Base-by-base conservation (phyloP, 305 asterid species). In the Rubia tinctorum region DNA sequence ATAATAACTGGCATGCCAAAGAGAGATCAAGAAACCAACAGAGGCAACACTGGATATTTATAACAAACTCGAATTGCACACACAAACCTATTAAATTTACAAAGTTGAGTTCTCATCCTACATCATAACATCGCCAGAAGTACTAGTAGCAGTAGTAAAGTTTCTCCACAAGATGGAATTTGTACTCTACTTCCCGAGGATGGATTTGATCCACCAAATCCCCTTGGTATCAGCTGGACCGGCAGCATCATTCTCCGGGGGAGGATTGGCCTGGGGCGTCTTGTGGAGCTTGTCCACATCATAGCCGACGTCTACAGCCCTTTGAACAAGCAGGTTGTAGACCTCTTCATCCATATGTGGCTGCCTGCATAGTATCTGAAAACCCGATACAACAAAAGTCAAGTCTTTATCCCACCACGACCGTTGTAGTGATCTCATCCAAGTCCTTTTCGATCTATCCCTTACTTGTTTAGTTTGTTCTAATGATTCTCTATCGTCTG, bases 271-370 rank as follows among this genome's bases (percentile, higher is more conserved):
- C n/a, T 84, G 88, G 45, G 72, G 81, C 11, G 88, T 84, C 84
- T 81, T 84, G 68, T 79, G 82, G 11, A 84, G 82, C 72, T 81
- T 84, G 56, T 75, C 79, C 75, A 81, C 84, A 73, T 84, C 88
- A 51, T 84, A 84, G 64, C 88, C 88, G 53, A 68, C 84, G 0
- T 55, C 82, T 61, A 7, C 63, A 10, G 85, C 88, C 80, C 13
- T 84, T 66, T 79, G 65, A 23, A 84, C 71, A 3, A 81, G 78
- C 71, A 42, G 56, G 47, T 81, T 73, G 70, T 72, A 81, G 37
- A 59, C 62, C 75, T 75, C 85, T 0, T 81, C 82, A 9, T 79
- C 85, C 51, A 84, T 11, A 9, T 22, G 55, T 8, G 77, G 23
- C 8, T 2, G 2, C 77, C 84, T 79, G 74, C 79, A 20, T 58